Evolutionary conservation across 2,329 filamentous ascomycete genomes (phyloP), one percentile per base, ranked within the genome.

Genomic region (Epichloe gansuensis): DNA sequence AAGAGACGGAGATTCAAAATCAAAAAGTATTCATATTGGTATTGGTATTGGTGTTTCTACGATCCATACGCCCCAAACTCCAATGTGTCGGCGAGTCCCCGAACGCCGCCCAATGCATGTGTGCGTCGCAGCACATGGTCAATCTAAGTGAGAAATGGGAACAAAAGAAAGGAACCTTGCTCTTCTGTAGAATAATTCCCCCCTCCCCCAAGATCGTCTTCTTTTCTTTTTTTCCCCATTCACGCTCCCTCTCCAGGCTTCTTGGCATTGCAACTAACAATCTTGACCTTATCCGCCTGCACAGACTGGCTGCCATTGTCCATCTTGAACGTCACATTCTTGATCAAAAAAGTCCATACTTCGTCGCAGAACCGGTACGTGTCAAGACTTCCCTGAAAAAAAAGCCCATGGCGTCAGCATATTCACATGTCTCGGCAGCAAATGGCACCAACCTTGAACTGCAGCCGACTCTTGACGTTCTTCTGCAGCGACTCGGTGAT

Each of bases 301-400:
- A 97, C 82, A 1, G 81, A 80, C 56, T 83, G 80, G 53, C 80
- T 81, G 60, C 77, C 78, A 50, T 86, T 88, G 62, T 97, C 91
- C 74, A 97, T 85, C 74, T 98, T 98, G 75, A 98, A 97, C n/a
- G 85, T 90, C 52, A 97, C 91, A 60, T 97, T 93, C 72, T 96
- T 96, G 72, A 98, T 95, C 54, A 98, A 80, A 69, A 98, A 98
- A 1, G 93, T 98, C 93, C 93, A 98, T 54, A 98, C 93, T 73
- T 98, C 93, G 72, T 98, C 93, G 75, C 93, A 98, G 78, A 98
- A 98, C 61, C 93, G 86, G 75, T 98, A 98, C 15, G 93, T 97
- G 68, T 97, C 91, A 57, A 98, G 83, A 66, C 94, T 93, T 47
- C 93, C 93, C 91, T 96, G 46, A n/a, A 25, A n/a, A 17, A 15